Evolutionary conservation across 768 basidiomycete species (phyloP).

Genomic region (Boletus bicolor): DNA sequence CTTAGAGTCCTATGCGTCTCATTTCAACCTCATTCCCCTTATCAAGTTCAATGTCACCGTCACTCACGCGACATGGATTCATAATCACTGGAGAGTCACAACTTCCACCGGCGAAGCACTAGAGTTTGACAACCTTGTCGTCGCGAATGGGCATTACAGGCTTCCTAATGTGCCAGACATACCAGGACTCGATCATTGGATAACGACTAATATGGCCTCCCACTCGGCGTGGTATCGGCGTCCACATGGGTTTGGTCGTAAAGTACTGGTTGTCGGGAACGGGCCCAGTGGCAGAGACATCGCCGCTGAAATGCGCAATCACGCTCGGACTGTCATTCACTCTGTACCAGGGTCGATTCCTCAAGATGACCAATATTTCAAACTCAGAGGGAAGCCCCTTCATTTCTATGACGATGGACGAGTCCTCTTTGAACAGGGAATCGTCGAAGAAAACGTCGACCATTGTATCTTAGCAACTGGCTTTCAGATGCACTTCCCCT

Average conservation of each 20-base stretch:
- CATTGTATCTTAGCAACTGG: conserved; percentile 75
- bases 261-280: conserved; percentile 45
- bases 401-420: conserved; percentile 42
- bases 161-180: conserved; percentile 59
- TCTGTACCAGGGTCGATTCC: conserved; percentile 42
- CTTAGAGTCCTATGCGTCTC: conserved; percentile 59
- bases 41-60: conserved; percentile 67
- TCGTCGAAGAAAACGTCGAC: conserved; percentile 52
- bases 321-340: conserved; percentile 49
- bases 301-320: conserved; percentile 49
- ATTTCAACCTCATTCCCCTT: conserved; percentile 57
- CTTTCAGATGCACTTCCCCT: conserved; percentile 63
- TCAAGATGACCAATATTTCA: conserved; percentile 35
- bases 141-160: conserved; percentile 76
- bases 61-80: conserved; percentile 39
- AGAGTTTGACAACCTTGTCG: conserved; percentile 61
- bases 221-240: conserved; percentile 72
- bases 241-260: conserved; percentile 38
- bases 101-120: conserved; percentile 36
- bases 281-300: conserved; percentile 75
- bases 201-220: conserved; percentile 45
- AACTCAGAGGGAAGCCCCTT: conserved; percentile 41
- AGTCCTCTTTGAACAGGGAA: conserved; percentile 59
- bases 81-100: conserved; percentile 48
- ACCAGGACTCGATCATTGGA: conserved; percentile 61